Evolutionary conservation across 2,329 filamentous ascomycete species (phyloP).

Genomic region (Colletotrichum echinochloae): DNA sequence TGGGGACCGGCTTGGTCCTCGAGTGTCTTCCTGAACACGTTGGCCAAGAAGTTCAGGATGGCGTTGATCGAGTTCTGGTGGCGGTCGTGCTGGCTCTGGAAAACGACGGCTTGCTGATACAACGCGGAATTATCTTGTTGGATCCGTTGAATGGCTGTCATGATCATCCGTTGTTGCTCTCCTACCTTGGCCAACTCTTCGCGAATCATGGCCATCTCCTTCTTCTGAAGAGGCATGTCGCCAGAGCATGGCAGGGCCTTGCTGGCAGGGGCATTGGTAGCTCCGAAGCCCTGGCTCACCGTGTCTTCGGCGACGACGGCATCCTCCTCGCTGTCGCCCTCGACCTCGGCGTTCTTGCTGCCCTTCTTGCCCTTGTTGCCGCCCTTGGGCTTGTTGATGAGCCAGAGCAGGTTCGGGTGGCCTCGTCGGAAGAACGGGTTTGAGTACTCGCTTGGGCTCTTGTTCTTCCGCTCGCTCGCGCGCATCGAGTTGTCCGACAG

Average conservation of each 20-base stretch:
- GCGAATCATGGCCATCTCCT: constrained; percentile 82
- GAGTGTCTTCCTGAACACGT: constrained; percentile 93
- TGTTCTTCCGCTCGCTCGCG: constrained; percentile 95
- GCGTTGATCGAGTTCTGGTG: constrained; percentile 99
- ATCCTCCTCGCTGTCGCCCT: constrained; percentile 76
- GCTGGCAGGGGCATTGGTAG: constrained; percentile 45
- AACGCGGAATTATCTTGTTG: constrained; percentile 89
- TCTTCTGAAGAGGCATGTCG: constrained; percentile 67
- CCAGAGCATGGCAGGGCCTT: constrained; percentile 58
- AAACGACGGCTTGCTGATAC: constrained; percentile 87
- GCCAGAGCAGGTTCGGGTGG: constrained; percentile 91
- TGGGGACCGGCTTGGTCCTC: constrained; percentile 83
- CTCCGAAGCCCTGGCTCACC: constrained; percentile 36
- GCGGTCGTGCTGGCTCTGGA: constrained; percentile 92
- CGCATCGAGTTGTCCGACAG: constrained; percentile 98
- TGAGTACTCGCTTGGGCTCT: constrained; percentile 97
- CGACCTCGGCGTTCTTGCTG: constrained; percentile 73
- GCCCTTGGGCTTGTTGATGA: constrained; percentile 95
- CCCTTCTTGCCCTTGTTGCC: constrained; percentile 70
- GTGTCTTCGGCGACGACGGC: constrained; percentile 56
- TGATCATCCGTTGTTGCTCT: constrained; percentile 88
- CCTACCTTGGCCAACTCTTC: constrained; percentile 86
- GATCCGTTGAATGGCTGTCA: constrained; percentile 81
- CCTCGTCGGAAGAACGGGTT: constrained; percentile 97
- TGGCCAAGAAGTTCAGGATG: constrained; percentile 96